Conservation (phyloP, 495 filamentous ascomycete genomes). For the Daldinia grandis region DNA sequence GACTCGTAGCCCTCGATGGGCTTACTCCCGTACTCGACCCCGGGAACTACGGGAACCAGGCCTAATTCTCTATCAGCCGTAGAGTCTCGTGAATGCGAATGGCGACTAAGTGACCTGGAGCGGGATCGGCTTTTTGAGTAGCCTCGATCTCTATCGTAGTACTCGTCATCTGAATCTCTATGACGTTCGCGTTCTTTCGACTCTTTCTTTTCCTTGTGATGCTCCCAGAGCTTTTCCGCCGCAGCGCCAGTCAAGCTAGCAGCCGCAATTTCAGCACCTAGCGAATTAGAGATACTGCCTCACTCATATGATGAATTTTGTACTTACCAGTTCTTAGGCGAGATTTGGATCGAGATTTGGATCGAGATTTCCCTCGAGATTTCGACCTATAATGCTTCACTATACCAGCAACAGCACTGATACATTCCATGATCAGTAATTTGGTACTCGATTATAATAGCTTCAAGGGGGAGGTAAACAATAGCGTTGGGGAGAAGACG, state of each 20-base stretch:
- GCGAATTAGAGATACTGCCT: constrained; percentile 14
- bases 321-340: constrained; percentile 57
- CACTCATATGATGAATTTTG: background rate
- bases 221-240: constrained; percentile 83
- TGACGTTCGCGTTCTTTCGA: constrained; percentile 67
- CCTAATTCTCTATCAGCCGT: constrained; percentile 70
- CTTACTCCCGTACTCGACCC: constrained; percentile 55
- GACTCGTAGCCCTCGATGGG: constrained; percentile 54
- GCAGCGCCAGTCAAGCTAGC: constrained; percentile 82
- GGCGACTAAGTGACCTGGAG: constrained; percentile 55
- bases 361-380: constrained; percentile 61
- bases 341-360: constrained; percentile 64
- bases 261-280: constrained; percentile 69
- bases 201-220: constrained; percentile 71
- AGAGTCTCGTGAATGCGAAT: constrained; percentile 53
- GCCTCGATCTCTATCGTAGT: constrained; percentile 50
- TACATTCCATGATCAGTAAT: constrained; percentile 18
- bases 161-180: constrained; percentile 42
- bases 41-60: constrained; percentile 65
- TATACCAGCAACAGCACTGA: constrained; percentile 72
- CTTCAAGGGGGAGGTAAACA: background rate
- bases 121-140: constrained; percentile 58
- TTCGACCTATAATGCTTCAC: constrained; percentile 77
- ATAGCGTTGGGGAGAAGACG: background rate
- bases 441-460: background rate